Percentiles rank a stretch among this genome's conserved stretches.
Evolutionary conservation across 2,329 filamentous ascomycete species (phyloP).

Genomic region (Talaromyces sp.): DNA sequence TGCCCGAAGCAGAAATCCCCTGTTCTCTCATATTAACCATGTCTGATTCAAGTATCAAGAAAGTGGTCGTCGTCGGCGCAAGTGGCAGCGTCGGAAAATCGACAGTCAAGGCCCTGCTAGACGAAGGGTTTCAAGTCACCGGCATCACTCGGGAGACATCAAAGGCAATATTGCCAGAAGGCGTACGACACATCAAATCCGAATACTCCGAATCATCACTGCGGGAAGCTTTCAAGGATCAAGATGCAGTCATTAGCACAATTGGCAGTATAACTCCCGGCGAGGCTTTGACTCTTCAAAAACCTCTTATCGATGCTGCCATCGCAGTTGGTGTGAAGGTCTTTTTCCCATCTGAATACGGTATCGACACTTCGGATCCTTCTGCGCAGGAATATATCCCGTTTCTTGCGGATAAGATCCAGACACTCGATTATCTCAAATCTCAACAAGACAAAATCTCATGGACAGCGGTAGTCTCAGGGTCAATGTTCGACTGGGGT

Average conservation of each 20-base stretch:
- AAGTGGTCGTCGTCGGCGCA: conserved; percentile 6
- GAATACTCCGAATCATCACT: conserved; percentile 6
- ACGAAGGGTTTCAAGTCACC: conserved; percentile 4
- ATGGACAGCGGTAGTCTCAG: conserved; percentile 19
- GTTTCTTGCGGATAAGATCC: conserved; percentile 17
- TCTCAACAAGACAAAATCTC: conserved; percentile 22
- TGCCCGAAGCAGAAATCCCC: background rate
- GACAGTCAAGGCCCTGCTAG: background rate
- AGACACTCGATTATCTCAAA: conserved; percentile 18
- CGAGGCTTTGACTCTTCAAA: conserved; percentile 43
- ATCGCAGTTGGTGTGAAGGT: conserved; percentile 60
- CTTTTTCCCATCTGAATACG: conserved; percentile 17
- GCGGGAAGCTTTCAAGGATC: conserved; percentile 22
- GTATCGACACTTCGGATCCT: conserved; percentile 15
- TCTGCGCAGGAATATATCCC: conserved; percentile 13
- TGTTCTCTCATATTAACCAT: background rate
- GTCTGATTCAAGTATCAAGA: background rate
- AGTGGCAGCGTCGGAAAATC: background rate
- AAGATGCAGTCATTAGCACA: conserved; percentile 26
- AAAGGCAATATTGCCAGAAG: conserved; percentile 3
- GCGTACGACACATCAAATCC: conserved; percentile 1
- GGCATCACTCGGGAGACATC: conserved; percentile 9
- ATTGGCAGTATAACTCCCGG: conserved; percentile 14
- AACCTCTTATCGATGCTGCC: conserved; percentile 58
- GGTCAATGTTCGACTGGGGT: conserved; percentile 21